Percentiles rank a stretch among this genome's conserved stretches.
Evolutionary conservation across 495 filamentous ascomycete species (phyloP).

Genomic region (Penicillium verhagenii): DNA sequence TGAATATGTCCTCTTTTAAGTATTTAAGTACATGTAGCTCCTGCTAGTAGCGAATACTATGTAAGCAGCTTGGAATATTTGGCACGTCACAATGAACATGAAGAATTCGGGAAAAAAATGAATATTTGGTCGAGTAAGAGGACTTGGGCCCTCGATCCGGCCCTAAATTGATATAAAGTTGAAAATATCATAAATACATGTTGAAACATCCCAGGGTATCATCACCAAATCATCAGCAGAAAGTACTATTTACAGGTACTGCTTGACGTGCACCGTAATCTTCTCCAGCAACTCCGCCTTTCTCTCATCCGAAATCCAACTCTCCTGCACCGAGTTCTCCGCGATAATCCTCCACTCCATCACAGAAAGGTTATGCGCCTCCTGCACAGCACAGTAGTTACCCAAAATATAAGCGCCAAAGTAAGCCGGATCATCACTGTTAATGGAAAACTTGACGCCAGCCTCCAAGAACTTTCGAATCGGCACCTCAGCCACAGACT

Average conservation of each 20-base stretch:
- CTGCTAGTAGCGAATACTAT: too few species aligned
- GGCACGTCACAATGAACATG: too few species aligned
- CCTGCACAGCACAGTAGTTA: constrained; percentile 75
- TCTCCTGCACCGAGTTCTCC: constrained; percentile 60
- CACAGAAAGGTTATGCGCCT: constrained; percentile 60
- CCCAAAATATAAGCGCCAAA: constrained; percentile 76
- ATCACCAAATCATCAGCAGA: too few species aligned
- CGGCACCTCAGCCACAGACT: constrained; percentile 56
- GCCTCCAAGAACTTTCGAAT: constrained; percentile 62
- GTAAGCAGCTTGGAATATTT: too few species aligned
- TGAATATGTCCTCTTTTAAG: too few species aligned
- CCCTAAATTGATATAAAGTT: constrained; percentile 1
- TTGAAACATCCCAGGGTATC: constrained; percentile 1
- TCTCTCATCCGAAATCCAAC: constrained; percentile 50
- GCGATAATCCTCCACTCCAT: constrained; percentile 66
- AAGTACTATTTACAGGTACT: constrained; percentile 17
- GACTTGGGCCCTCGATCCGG: not conserved
- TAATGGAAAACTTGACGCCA: constrained; percentile 67
- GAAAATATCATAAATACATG: constrained; percentile 12
- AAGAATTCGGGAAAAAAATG: too few species aligned
- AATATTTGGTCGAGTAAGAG: too few species aligned
- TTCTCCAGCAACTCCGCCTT: constrained; percentile 37
- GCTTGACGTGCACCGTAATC: constrained; percentile 40
- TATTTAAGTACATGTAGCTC: too few species aligned
- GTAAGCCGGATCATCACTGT: constrained; percentile 79